phyloP scores from a whole-genome alignment of 805 yeast genomes.

The Candida alai region DNA sequence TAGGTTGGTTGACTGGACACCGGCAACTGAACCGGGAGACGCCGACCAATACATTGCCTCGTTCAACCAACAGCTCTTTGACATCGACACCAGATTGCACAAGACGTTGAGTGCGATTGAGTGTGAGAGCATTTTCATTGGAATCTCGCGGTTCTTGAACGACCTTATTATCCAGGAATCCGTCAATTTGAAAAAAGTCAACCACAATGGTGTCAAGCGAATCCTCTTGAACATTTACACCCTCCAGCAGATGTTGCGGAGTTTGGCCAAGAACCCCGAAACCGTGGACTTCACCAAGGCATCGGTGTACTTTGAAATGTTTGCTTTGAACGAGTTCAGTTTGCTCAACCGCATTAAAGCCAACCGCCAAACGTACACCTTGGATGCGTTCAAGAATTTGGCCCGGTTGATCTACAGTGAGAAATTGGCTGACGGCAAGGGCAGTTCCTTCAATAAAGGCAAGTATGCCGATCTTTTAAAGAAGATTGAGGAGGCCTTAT shows the following conservation, averaged over 20 bases:
- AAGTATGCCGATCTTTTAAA: constrained; percentile 34
- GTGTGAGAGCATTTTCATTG: constrained; percentile 33
- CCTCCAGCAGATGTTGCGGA: constrained; percentile 65
- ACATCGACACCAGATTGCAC: constrained; percentile 41
- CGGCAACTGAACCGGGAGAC: constrained; percentile 52
- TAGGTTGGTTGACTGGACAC: constrained; percentile 47
- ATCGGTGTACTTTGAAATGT: constrained; percentile 52
- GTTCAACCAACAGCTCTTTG: constrained; percentile 47
- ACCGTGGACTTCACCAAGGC: constrained; percentile 52
- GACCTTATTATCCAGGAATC: constrained; percentile 51
- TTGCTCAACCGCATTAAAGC: constrained; percentile 37
- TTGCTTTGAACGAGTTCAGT: constrained; percentile 46
- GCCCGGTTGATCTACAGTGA: constrained; percentile 51
- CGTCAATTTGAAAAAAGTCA: constrained; percentile 45
- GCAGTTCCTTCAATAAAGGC: constrained; percentile 34
- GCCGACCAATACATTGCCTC: constrained; percentile 52
- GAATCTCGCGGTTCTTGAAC: constrained; percentile 51
- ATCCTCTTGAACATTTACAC: constrained; percentile 59
- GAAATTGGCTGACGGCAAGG: constrained; percentile 36
- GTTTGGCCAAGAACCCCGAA: constrained; percentile 48
- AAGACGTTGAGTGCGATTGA: constrained; percentile 30
- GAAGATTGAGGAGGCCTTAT: constrained; percentile 18
- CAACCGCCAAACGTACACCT: constrained; percentile 32
- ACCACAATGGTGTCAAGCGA: constrained; percentile 55
- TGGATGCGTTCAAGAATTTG: constrained; percentile 47